These are phyloP conservation scores for Volvox carteri DNA, from an alignment of 163 green algal genomes.

Conservation along the genomic window DNA sequence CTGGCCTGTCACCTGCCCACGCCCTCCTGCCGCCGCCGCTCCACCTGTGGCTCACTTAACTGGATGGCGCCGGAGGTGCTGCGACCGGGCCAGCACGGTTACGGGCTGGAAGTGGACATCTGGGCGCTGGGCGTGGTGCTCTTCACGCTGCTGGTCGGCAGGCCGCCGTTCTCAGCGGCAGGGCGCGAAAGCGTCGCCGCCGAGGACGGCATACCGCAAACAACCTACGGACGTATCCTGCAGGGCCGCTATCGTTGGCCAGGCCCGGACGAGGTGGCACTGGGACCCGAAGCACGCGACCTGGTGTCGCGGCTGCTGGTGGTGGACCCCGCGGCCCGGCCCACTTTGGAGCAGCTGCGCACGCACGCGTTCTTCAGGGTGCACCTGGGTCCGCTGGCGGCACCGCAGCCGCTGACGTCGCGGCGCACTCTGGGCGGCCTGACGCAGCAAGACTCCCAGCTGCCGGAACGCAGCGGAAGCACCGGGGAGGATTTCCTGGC, in stretches of 20 bases:
- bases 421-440: background rate
- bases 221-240: slow-evolving; percentile 30
- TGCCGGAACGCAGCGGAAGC: background rate
- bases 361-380: background rate
- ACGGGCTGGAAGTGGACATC: slow-evolving; percentile 52
- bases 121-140: slow-evolving; percentile 57
- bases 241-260: background rate
- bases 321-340: slow-evolving; percentile 29
- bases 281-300: background rate
- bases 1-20: slow-evolving; percentile 46
- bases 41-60: slow-evolving; percentile 51
- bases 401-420: background rate
- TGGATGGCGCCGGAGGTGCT: slow-evolving; percentile 55
- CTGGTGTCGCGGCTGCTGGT: slow-evolving; percentile 36
- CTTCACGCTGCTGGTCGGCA: slow-evolving; percentile 50
- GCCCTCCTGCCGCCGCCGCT: slow-evolving; percentile 8
- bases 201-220: background rate
- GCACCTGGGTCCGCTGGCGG: background rate
- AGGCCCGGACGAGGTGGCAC: background rate
- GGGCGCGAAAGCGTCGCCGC: background rate
- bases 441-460: background rate
- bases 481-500: background rate
- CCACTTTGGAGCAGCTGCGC: background rate
- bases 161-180: slow-evolving; percentile 22
- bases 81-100: background rate